phyloP scores from a whole-genome alignment of 2,329 filamentous ascomycete genomes.

The Gremmenia infestans region DNA sequence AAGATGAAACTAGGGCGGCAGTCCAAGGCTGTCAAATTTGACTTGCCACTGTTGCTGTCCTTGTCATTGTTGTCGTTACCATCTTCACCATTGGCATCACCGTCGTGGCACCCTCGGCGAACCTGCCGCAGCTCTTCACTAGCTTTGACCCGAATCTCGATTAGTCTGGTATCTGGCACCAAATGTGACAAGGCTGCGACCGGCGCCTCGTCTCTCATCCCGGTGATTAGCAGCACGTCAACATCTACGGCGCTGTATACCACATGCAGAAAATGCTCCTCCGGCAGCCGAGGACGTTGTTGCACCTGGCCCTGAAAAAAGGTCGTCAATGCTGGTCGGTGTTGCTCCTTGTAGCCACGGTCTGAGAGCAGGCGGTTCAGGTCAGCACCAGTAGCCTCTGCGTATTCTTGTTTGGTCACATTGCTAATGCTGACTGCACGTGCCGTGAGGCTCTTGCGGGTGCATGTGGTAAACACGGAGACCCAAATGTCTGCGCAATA shows the following conservation, averaged over 20 bases:
- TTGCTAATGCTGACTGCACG: slow-evolving; percentile 52
- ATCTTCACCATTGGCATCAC: slow-evolving; percentile 10
- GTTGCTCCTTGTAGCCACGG: slow-evolving; percentile 57
- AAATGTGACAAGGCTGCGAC: slow-evolving; percentile 49
- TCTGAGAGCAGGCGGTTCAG: slow-evolving; percentile 44
- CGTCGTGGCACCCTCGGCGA: slow-evolving; percentile 32
- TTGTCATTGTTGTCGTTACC: slow-evolving; percentile 15
- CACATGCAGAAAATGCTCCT: slow-evolving; percentile 39
- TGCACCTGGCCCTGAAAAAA: slow-evolving; percentile 46
- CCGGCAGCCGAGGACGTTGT: slow-evolving; percentile 40
- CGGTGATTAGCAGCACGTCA: slow-evolving; percentile 55
- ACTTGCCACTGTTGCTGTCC: not conserved
- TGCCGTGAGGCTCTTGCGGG: slow-evolving; percentile 31
- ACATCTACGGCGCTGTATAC: slow-evolving; percentile 38
- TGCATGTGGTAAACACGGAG: slow-evolving; percentile 33
- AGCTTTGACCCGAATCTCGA: slow-evolving; percentile 49
- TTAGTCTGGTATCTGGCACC: slow-evolving; percentile 45
- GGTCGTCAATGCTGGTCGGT: slow-evolving; percentile 45
- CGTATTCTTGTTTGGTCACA: slow-evolving; percentile 52
- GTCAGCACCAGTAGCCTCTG: slow-evolving; percentile 43
- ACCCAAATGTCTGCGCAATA: slow-evolving; percentile 51
- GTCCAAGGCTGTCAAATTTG: slow-evolving; percentile 23
- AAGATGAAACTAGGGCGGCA: slow-evolving; percentile 45
- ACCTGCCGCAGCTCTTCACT: slow-evolving; percentile 33
- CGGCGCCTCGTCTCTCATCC: slow-evolving; percentile 49